Evolutionary conservation across 2,329 filamentous ascomycete species (phyloP).

Genomic region (Calonectria pseudoturangicola): DNA sequence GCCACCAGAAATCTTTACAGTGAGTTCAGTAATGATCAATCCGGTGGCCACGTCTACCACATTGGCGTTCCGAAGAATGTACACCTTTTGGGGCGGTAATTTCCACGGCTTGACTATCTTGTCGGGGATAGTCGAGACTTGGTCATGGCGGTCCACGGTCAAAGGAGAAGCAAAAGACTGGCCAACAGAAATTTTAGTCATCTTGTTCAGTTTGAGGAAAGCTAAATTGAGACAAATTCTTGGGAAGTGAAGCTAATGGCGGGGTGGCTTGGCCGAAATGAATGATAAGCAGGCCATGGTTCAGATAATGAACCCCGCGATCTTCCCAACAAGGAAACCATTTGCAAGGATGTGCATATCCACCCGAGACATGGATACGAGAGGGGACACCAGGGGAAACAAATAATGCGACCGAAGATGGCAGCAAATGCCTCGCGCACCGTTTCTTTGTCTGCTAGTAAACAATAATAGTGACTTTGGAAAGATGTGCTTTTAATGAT

Average conservation of each 20-base stretch:
- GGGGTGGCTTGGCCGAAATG: not conserved
- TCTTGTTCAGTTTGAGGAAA: not conserved
- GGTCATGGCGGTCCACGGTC: not conserved
- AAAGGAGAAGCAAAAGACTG: not conserved
- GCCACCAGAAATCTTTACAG: slow-evolving; percentile 60
- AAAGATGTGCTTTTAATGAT: too few relatives aligned
- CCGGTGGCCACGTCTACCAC: slow-evolving; percentile 64
- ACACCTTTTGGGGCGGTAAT: slow-evolving; percentile 56
- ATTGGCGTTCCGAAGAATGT: slow-evolving; percentile 65
- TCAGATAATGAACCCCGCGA: slow-evolving; percentile 24
- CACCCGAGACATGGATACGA: slow-evolving; percentile 14
- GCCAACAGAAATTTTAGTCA: not conserved
- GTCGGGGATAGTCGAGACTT: slow-evolving; percentile 25
- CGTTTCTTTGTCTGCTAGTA: too few relatives aligned
- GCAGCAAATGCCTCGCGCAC: too few relatives aligned
- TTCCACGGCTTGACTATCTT: slow-evolving; percentile 60
- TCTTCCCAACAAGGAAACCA: slow-evolving; percentile 23
- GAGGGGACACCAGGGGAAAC: not conserved
- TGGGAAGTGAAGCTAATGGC: not conserved
- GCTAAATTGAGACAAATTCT: slow-evolving; percentile 5
- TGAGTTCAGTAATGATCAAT: slow-evolving; percentile 52
- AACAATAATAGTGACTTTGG: too few relatives aligned
- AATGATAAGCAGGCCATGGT: slow-evolving; percentile 17
- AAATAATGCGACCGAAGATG: not conserved
- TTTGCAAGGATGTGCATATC: slow-evolving; percentile 15